Percentiles rank a stretch among this genome's conserved stretches.
phyloP scores from a whole-genome alignment of 2,329 filamentous ascomycete genomes.

The Westerdykella sp. region DNA sequence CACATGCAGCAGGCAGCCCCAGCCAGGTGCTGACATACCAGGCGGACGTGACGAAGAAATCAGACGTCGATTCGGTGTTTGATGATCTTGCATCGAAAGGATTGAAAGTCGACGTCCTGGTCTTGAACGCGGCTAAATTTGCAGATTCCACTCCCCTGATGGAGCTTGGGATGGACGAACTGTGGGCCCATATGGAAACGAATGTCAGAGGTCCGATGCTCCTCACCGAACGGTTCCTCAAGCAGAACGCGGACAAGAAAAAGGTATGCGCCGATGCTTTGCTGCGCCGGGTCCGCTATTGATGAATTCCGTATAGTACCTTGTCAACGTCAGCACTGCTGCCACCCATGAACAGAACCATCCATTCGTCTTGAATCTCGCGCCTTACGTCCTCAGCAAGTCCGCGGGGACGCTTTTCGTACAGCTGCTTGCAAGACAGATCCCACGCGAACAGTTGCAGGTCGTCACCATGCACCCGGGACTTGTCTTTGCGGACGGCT shows the following conservation, averaged over 20 bases:
- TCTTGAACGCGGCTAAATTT: conserved; percentile 7
- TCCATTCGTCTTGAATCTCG: too few species aligned
- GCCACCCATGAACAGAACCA: too few species aligned
- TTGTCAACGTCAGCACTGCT: too few species aligned
- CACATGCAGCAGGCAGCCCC: background rate
- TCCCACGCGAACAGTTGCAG: too few species aligned
- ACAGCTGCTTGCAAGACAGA: too few species aligned
- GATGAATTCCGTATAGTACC: too few species aligned
- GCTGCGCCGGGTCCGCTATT: too few species aligned
- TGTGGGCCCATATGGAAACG: conserved; percentile 7
- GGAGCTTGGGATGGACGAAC: conserved; percentile 3
- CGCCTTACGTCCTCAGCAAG: too few species aligned
- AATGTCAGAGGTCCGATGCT: conserved; percentile 7
- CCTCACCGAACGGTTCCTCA: conserved; percentile 4
- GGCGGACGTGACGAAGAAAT: conserved; percentile 2
- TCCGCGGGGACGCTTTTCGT: too few species aligned
- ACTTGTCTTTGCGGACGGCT: too few species aligned
- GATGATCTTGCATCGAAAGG: conserved; percentile 1
- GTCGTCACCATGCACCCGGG: too few species aligned
- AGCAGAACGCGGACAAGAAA: conserved; percentile 2
- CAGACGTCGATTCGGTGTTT: conserved; percentile 5
- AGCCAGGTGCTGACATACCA: background rate
- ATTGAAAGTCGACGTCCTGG: conserved; percentile 6
- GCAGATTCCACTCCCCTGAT: background rate
- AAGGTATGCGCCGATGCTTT: conserved; percentile 2